A percentile compares a stretch with the other conserved stretches of the same genome.
Conservation (phyloP, 352 stramenopile genomes). For the Peronospora destructor region DNA sequence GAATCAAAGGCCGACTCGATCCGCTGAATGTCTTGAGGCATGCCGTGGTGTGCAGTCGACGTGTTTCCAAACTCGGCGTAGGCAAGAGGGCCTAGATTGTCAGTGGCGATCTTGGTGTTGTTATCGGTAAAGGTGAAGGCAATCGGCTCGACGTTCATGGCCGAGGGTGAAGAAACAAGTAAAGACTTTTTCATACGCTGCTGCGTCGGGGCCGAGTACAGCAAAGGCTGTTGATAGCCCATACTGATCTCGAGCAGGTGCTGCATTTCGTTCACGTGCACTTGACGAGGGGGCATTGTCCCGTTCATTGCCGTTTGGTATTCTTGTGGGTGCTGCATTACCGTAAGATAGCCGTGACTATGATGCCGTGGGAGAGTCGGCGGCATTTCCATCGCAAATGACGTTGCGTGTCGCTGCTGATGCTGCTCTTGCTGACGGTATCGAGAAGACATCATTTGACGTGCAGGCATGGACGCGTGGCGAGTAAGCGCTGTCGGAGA, state of each 20-base stretch:
- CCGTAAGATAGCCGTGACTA: constrained; percentile 53
- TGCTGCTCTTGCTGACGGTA: constrained; percentile 18
- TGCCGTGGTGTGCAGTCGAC: constrained; percentile 8
- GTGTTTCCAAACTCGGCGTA: constrained; percentile 47
- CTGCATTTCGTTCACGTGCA: constrained; percentile 49
- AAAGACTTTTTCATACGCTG: constrained; percentile 29
- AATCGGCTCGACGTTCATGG: constrained; percentile 60
- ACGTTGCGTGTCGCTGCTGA: constrained; percentile 16
- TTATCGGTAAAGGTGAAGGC: constrained; percentile 35
- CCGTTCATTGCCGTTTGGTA: constrained; percentile 34
- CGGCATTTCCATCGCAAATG: constrained; percentile 26
- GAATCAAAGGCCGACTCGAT: constrained; percentile 71
- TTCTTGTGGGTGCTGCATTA: constrained; percentile 36
- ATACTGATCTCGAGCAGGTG: constrained; percentile 55
- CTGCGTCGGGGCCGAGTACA: constrained; percentile 15
- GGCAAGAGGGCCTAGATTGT: constrained; percentile 59
- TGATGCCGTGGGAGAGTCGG: constrained; percentile 56
- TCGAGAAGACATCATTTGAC: constrained; percentile 20
- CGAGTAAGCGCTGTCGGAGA: constrained; percentile 57
- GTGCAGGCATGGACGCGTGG: constrained; percentile 59
- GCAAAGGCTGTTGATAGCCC: constrained; percentile 45
- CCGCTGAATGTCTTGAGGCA: constrained; percentile 51
- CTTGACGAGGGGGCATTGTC: constrained; percentile 29
- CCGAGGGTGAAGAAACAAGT: constrained; percentile 15
- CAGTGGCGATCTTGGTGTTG: constrained; percentile 34